Base-by-base conservation (phyloP, 805 yeast genomes). In the Starmera quercuum region DNA sequence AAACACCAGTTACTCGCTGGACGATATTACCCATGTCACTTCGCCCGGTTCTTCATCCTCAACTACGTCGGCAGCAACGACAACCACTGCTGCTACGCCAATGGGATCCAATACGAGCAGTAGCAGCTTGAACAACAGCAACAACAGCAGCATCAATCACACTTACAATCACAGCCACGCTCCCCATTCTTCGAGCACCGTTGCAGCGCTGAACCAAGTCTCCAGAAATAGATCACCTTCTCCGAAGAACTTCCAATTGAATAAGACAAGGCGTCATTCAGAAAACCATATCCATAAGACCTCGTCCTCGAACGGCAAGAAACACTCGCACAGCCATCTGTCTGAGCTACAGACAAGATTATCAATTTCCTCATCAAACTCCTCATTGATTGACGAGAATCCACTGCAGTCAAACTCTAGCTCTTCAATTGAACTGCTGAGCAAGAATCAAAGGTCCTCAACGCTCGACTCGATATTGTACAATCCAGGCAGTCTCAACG, bases 211-310 rank as follows among this genome's bases (percentile, higher is more conserved):
- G 26, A 23, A 10, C 13, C 26, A 23, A 10, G 6, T 10, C 13
- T 9, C 6, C 6, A 6, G 26, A 23, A 23, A 23, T 10, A n/a
- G 26, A 12, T 23, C 26, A 12, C 26, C 26, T 12, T 23, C 26
- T 23, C 26, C 26, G 13, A 23, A 23, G 10, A 23, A 9, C 10
- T 7, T 9, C 6, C 12, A 6, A 12, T n/a, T 10, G 12, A 23
- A n/a, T 5, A 23, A 23, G 26, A 35, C 38, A 3, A 38, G 41
- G 23, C 39, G 45, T 17, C 31, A 39, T 30, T 35, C 41, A 0
- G 44, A 45, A 12, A 40, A 36, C 23, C 51, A 47, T 35, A 26
- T 45, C n/a, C 51, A 45, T 35, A 47, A 47, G 30, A n/a, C n/a
- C n/a, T 31, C 38, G 4, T 6, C 22, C 24, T n/a, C 7, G 7